Evolutionary conservation across 768 basidiomycete species (phyloP), one percentile per base, ranked within the genome.

Genomic region (Harrya chromipes): DNA sequence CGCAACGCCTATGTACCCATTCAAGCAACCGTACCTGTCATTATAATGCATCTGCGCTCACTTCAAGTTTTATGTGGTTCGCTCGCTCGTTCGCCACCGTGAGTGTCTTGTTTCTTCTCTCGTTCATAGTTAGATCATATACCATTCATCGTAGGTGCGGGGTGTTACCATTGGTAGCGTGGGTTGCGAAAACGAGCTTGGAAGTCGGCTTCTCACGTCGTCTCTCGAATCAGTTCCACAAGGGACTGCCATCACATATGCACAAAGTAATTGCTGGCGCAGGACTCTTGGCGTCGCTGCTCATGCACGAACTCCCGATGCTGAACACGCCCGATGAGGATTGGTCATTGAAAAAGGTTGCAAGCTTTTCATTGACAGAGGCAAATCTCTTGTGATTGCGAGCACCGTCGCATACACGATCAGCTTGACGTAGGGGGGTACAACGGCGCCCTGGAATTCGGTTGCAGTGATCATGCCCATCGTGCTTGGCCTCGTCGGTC

Each of bases 141-240:
- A 7, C 26, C 20, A 6, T 29, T 6, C 7, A 9, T 34, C 1
- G 2, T 61, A 81, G 72, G 67, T 69, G 6, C 77, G 78, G 74
- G 81, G 81, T 60, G 64, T 81, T 44, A 68, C 74, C 0, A 69
- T 83, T 45, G 74, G 75, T 3, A 68, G 71, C 10, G 72, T 74
- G 0, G 68, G 82, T 33, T 65, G 83, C 1, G 75, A 78, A 53
- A 83, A 80, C 59, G 50, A 74, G 45, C 72, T 83, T 9, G 59
- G 58, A 8, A 65, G 56, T 27, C 59, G 58, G 4, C 72, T 83
- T 0, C 79, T 81, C 0, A 36, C 40, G 0, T 64, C 54, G 0
- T 78, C 78, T 50, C 26, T 67, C 9, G 36, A 55, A 2, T 58
- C 60, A 17, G 63, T 76, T 51, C 69, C 71, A 0, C 49, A 59